Conservation (phyloP, 345 rosid species). For the Brassica cretica region DNA sequence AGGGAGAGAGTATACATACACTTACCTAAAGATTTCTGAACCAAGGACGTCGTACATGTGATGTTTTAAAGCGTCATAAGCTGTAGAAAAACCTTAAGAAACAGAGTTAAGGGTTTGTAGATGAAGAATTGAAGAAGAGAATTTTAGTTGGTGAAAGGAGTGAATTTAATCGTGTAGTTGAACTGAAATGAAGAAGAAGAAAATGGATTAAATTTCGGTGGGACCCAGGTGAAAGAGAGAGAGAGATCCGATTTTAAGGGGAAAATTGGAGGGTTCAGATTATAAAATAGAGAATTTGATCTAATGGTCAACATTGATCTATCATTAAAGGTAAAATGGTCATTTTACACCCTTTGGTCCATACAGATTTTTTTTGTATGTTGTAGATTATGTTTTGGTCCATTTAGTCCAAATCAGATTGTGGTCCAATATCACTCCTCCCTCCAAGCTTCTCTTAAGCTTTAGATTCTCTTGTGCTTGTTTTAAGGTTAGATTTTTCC, state of each 20-base stretch:
- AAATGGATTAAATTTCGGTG: background rate
- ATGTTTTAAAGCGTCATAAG: too few species aligned
- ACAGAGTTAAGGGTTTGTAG: too few species aligned
- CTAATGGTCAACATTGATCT: background rate
- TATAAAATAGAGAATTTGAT: background rate
- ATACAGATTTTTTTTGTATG: background rate
- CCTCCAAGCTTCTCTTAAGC: conserved; percentile 39
- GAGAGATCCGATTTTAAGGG: background rate
- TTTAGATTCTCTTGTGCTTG: conserved; percentile 15
- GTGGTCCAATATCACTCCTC: conserved; percentile 9
- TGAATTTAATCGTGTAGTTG: too few species aligned
- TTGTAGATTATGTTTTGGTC: background rate
- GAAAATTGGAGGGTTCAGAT: background rate
- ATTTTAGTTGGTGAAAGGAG: too few species aligned
- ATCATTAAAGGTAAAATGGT: background rate
- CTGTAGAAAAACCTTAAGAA: too few species aligned
- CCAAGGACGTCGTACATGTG: too few species aligned
- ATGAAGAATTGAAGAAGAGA: too few species aligned
- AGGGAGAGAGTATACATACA: too few species aligned
- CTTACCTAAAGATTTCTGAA: too few species aligned
- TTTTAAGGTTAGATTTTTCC: conserved; percentile 69
- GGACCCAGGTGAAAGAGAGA: background rate
- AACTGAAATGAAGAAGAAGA: too few species aligned
- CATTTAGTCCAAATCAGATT: background rate
- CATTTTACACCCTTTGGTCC: background rate